These are phyloP conservation scores for Saccharomycopsis babjevae DNA, from an alignment of 805 yeast genomes.

Conservation along the genomic window DNA sequence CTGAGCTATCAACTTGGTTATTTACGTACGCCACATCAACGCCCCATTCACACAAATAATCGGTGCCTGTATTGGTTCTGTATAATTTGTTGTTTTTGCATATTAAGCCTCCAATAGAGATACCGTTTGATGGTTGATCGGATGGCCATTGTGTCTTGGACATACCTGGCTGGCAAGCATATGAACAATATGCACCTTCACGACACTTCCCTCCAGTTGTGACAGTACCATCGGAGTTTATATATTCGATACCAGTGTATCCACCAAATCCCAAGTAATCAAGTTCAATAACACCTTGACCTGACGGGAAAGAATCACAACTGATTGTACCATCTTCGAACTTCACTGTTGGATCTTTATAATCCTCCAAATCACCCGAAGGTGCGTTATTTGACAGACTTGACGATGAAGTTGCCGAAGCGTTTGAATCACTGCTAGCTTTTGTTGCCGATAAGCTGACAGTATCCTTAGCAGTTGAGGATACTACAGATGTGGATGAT, in stretches of 20 bases:
- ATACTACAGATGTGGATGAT: slow-evolving; percentile 5
- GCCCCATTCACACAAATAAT: slow-evolving; percentile 61
- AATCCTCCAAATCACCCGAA: slow-evolving; percentile 44
- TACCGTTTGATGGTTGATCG: slow-evolving; percentile 55
- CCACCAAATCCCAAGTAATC: slow-evolving; percentile 46
- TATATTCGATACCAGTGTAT: slow-evolving; percentile 32
- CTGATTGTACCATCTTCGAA: slow-evolving; percentile 63
- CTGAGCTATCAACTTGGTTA: slow-evolving; percentile 38
- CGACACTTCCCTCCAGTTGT: slow-evolving; percentile 45
- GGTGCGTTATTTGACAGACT: neutral
- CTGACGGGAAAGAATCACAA: slow-evolving; percentile 66
- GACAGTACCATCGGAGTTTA: slow-evolving; percentile 48
- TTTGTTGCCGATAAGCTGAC: slow-evolving; percentile 20
- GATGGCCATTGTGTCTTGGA: slow-evolving; percentile 75
- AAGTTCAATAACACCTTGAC: slow-evolving; percentile 58
- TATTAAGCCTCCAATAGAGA: slow-evolving; percentile 60
- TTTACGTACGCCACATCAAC: slow-evolving; percentile 42
- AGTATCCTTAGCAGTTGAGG: slow-evolving; percentile 6
- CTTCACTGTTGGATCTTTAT: slow-evolving; percentile 36
- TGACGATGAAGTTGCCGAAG: slow-evolving; percentile 14
- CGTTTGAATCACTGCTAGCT: slow-evolving; percentile 21
- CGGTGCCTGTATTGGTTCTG: slow-evolving; percentile 41
- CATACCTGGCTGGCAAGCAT: slow-evolving; percentile 73
- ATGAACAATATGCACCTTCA: slow-evolving; percentile 65
- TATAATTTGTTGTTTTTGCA: slow-evolving; percentile 56